These are phyloP conservation scores for Aspergillaceae sp. DNA, from an alignment of 2,329 filamentous ascomycete genomes.

Conservation along the genomic window DNA sequence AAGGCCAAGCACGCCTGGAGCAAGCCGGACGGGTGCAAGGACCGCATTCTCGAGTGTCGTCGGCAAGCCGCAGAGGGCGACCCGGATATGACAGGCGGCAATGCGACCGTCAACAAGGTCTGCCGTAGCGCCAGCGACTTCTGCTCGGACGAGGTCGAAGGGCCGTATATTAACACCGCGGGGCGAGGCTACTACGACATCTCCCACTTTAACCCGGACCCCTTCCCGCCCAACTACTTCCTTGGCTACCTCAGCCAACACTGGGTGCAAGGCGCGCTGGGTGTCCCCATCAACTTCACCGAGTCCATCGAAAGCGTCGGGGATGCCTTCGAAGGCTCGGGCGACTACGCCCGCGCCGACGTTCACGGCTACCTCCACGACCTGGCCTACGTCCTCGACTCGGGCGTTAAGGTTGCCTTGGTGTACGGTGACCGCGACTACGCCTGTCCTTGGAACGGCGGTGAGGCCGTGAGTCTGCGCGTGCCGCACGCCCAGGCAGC, in stretches of 20 bases:
- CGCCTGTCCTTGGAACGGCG: slow-evolving; percentile 50
- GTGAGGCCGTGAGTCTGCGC: slow-evolving; percentile 44
- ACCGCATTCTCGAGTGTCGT: slow-evolving; percentile 46
- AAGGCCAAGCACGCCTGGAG: slow-evolving; percentile 39
- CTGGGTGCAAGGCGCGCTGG: slow-evolving; percentile 50
- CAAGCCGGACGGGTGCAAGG: slow-evolving; percentile 44
- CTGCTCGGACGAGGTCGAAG: slow-evolving; percentile 39
- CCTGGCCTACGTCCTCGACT: slow-evolving; percentile 45
- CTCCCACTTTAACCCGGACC: slow-evolving; percentile 42
- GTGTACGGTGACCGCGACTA: slow-evolving; percentile 54
- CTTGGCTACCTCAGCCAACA: slow-evolving; percentile 50
- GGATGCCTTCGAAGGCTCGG: slow-evolving; percentile 38
- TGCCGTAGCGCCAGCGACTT: slow-evolving; percentile 40
- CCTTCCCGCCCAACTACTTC: slow-evolving; percentile 47
- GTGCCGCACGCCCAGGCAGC: slow-evolving; percentile 39
- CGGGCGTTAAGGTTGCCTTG: slow-evolving; percentile 49
- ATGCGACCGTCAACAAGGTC: slow-evolving; percentile 36
- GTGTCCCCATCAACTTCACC: slow-evolving; percentile 53
- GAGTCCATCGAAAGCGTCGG: slow-evolving; percentile 36
- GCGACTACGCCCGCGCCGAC: slow-evolving; percentile 42
- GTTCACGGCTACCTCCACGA: slow-evolving; percentile 31
- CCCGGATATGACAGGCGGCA: slow-evolving; percentile 41
- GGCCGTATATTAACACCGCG: slow-evolving; percentile 33
- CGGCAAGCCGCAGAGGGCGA: slow-evolving; percentile 41
- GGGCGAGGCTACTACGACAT: slow-evolving; percentile 52